Evolutionary conservation across 495 filamentous ascomycete species (phyloP), one percentile per base, ranked within the genome.

Genomic region (Cercophora scortea): DNA sequence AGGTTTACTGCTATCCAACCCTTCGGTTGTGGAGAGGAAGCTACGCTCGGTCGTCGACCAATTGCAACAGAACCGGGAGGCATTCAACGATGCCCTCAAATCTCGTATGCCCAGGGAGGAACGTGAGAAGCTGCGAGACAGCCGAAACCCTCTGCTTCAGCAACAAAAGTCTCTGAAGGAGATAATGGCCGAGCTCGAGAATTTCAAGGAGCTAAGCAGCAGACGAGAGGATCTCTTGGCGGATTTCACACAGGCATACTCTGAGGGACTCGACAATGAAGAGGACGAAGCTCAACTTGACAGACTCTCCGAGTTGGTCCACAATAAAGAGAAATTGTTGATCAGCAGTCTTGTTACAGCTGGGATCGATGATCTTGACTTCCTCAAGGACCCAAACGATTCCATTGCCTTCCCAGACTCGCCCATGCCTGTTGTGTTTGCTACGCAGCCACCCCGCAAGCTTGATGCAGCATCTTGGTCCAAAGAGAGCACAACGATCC

Each of bases 201-300:
- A 39, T 11, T 69, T 65, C 42, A 55, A 64, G 32, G 57, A 67
- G 3, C 45, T 74, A 18, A 54, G 47, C 32, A 45, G 42, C 8
- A 61, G 69, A 51, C 63, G 60, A n/a, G 62, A 73, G 11, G 51
- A 60, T 1, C 54, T 75, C 3, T 56, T 71, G n/a, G 49, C 59
- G 13, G 59, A 66, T 17, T 64, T 76, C 32, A 58, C 49, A 3
- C 57, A 69, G 19, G 67, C 67, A 2, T 76, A 72, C 54, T 62
- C 57, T 15, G 57, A 71, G 6, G 64, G 64, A 11, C 32, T 65
- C 6, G 69, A 76, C 44, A 74, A 61, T 4, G 56, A 62, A 6
- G 64, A 69, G 11, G 66, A 73, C 8, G 72, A 76, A 49, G 51
- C 45, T 4, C 61, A 59, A 25, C 49, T 74, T 16, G 69, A 72